Base-by-base conservation (phyloP, 345 rosid genomes). In the Aethionema arabicum region DNA sequence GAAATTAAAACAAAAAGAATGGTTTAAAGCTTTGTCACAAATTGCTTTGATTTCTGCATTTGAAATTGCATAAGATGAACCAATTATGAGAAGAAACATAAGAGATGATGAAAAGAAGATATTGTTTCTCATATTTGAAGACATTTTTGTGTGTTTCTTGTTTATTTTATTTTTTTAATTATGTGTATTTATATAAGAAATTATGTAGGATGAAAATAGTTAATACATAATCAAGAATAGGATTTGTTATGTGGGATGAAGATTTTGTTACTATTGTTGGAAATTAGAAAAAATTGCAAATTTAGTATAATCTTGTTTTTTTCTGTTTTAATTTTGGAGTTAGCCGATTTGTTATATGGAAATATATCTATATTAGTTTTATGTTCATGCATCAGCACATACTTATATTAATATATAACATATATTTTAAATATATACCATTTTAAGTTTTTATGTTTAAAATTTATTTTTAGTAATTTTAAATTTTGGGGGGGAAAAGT, bases 131-230 rank as follows among this genome's bases (percentile, higher is more conserved):
- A 14, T 63, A 63, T 57, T 63, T 37, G 65, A 41, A 40, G 54
- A 64, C 74, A 70, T 70, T 63, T 64, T 70, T 70, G 74, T 70
- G 74, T 50, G 62, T 68, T 69, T 68, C 55, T 63, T 47, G n/a
- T 30, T 30, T 32, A 11, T 52, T 44, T 30, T 2, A 5, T 16
- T 4, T 47, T 48, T 27, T 0, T 52, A 11, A 54, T 10, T 14
- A 42, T 11, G 56, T 32, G 55, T 47, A 9, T 21, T 21, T 51
- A 40, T 38, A 7, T 16, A 42, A 31, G 6, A 21, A 9, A 6
- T 69, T 11, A 32, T 46, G 56, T 16, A 61, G 67, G 61, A 53
- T 37, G 62, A 35, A 61, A 53, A 21, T 54, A 55, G 68, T 61
- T 55, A 69, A 48, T 54, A 37, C 3, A 39, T 5, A 69, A 16